A percentile compares a stretch with the other conserved stretches of the same genome.
Conservation (phyloP, 805 yeast genomes). For the Pichia occidentalis region DNA sequence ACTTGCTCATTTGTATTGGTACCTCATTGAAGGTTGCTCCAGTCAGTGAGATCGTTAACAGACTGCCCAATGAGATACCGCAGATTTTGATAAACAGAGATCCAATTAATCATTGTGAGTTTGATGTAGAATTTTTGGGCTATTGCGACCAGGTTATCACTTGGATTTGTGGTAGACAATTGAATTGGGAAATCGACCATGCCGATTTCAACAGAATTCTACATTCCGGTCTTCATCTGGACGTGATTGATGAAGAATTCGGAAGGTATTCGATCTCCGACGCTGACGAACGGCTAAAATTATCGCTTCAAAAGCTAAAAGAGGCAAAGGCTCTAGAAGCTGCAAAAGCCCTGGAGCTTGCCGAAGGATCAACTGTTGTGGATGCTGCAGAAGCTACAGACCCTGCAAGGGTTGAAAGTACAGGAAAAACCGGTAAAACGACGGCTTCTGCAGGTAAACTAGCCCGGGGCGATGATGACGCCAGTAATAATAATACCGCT, state of each 20-base stretch:
- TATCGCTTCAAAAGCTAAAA: conserved; percentile 7
- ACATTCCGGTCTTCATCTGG: conserved; percentile 27
- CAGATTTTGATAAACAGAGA: conserved; percentile 76
- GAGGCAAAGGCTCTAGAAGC: conserved; percentile 2
- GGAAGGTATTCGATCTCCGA: conserved; percentile 34
- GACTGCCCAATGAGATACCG: conserved; percentile 66
- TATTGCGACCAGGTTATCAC: conserved; percentile 78
- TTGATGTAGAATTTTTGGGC: conserved; percentile 73
- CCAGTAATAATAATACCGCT: no score
- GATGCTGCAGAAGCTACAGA: background rate
- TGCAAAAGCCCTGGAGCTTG: conserved; percentile 1
- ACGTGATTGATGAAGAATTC: conserved; percentile 23
- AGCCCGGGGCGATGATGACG: no score
- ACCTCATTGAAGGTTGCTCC: conserved; percentile 92
- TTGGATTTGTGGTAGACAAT: conserved; percentile 43
- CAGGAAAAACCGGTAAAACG: no score
- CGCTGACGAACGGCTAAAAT: conserved; percentile 20
- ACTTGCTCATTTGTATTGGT: conserved; percentile 77
- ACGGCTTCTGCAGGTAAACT: no score
- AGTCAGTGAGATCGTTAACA: conserved; percentile 79
- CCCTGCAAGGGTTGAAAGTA: no score
- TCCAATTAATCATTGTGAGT: conserved; percentile 66
- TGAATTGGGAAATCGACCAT: conserved; percentile 59
- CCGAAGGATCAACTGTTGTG: background rate
- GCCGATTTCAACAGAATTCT: conserved; percentile 36